Evolutionary conservation across 345 rosid genomes (phyloP), one percentile per base, ranked within the genome.

Genomic region (Isatis tinctoria): DNA sequence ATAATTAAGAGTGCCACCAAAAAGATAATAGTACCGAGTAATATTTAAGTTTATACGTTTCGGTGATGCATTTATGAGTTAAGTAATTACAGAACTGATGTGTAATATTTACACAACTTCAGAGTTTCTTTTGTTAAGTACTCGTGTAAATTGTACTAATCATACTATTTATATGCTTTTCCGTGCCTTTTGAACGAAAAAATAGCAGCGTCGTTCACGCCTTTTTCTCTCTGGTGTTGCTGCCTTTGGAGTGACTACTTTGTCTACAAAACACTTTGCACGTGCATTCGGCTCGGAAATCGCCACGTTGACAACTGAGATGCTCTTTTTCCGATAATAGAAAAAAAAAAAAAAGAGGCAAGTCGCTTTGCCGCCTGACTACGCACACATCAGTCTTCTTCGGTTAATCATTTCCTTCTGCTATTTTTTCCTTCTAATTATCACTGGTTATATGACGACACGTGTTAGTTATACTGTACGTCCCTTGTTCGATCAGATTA

Each of bases 351-450:
- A 9, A 49, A 8, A 40, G 17, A 0, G 8, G 12, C 3, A 59
- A 53, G 48, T 54, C 65, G 28, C 59, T 65, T 65, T 57, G 48
- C 65, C 37, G 69, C 10, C 45, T 16, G 61, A 52, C 53, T 6
- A 44, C 63, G 39, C 49, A 57, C 66, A 74, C 67, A 74, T 74
- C 78, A 74, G 76, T 63, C 72, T 66, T 28, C 77, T 18, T 66
- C 78, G 47, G 16, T 37, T 47, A 47, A 74, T 66, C 67, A 74
- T 66, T 47, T 49, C 10, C 44, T 47, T 66, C 24, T 22, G 1
- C 24, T 22, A 22, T 22, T 22, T 22, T 66, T 47, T 49, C 10
- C 44, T 47, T 66, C 7, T 24, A 6, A 4, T 5, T 41, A n/a
- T 5, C 16, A 43, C 65, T 35, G 45, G 6, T 20, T 20, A 11